Base-by-base conservation (phyloP, 192 early-diverging fungal species). In the Nowakowskiella sp. region DNA sequence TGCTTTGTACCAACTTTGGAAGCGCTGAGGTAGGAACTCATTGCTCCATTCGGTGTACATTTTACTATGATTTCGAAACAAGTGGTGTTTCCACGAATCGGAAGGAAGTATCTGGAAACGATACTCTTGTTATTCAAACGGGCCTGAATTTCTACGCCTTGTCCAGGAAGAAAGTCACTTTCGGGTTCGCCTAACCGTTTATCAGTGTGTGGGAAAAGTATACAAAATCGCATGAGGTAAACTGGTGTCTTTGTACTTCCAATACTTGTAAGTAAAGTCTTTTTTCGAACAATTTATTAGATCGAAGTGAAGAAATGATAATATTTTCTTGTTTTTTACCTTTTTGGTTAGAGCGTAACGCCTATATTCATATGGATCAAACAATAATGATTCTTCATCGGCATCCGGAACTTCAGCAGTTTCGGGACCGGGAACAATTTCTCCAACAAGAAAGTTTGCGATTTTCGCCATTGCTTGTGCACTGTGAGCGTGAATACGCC, bases 91-190 rank as follows among this genome's bases (percentile, higher is more conserved):
- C 45, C 61, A 42, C 31, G 21, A n/a, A 59, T 19, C 6, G 70
- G 66, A 4, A 58, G 44, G 53, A 65, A 69, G 57, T 62, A 70
- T n/a, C 70, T 51, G 8, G 57, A 30, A 4, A 60, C 39, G 22
- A 19, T 39, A 19, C 26, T 42, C 34, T 61, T 23, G 36, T 60
- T 60, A 46, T 55, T 33, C n/a, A 69, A 33, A n/a, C 57, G 43
- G 1, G 45, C 62, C 39, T 66, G 66, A 23, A 72, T 31, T 44
- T 72, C 70, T 13, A 72, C 50, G 31, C 47, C 49, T 36, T 72
- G 62, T 31, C 70, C 70, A 19, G 70, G 70, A 29, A 61, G 49
- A 42, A 72, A 65, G 2, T 28, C 46, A 28, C 22, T 9, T n/a
- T 39, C 36, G 13, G 36, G 36, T 19, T 39, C 36, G 36, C 19